Evolutionary conservation across 2,329 filamentous ascomycete genomes (phyloP), one percentile per base, ranked within the genome.

Genomic region (Cladophialophora carrionii): DNA sequence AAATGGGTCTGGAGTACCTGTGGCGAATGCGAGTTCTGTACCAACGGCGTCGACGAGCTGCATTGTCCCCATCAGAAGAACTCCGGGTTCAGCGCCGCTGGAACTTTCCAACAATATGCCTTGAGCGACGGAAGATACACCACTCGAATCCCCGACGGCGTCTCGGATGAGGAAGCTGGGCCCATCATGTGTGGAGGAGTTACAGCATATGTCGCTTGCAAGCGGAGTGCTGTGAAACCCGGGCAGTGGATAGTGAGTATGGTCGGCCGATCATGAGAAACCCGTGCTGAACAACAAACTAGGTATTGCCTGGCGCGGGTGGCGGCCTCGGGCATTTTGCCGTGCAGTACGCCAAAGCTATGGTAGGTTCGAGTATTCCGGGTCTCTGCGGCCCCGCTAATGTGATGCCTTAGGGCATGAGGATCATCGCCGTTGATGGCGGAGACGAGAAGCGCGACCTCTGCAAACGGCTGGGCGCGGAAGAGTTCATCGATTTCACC

Each of bases 1-100:
- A 96, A 91, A 71, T 97, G 92, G 92, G 83, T 96, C 74, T 94
- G 96, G 78, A 90, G 91, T 68, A 88, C 89, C 53, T 97, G 94
- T 78, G 83, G 96, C 37, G 78, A 83, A 70, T 97, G 93, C 81
- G 84, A 87, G 72, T 96, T 90, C 84, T 97, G 93, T 82, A 87
- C 63, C 14, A 65, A 66, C 49, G 75, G 76, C 24, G 71, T 63
- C 8, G 76, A 78, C 56, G 76, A 77, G 52, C 61, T 77, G 26
- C 76, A 77, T 51, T 77, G 76, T 49, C 70, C 73, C 0, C 72
- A 74, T 20, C 76, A 78, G 69, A 69, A 73, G 34, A 77, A 78
- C 34, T 71, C 71, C n/a, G 76, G 76, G 9, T 78, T 80, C 61
- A 77, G 73, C 3, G 73, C 72, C 31, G 70, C 76, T 1, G 76